Conservation (phyloP, 2,329 filamentous ascomycete genomes). For the Orbilia javanica region DNA sequence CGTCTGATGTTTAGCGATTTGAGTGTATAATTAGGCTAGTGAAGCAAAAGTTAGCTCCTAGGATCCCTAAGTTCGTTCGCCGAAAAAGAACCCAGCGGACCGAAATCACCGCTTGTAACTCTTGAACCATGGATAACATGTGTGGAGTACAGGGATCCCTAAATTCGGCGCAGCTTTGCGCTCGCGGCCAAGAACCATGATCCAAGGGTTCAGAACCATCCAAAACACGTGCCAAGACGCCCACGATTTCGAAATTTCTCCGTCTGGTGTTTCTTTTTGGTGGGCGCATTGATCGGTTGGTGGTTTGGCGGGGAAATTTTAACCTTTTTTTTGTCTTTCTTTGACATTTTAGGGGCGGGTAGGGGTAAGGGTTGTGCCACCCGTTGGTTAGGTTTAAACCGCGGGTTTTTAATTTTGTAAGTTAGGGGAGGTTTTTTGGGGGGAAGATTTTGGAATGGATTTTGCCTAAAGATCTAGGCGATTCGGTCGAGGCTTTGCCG, state of each 20-base stretch:
- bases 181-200: slow-evolving; percentile 6
- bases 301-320: slow-evolving; percentile 33
- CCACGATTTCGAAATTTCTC: slow-evolving; percentile 55
- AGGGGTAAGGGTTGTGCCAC: not conserved
- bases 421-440: too few species aligned
- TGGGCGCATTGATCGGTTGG: not conserved
- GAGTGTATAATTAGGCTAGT: not conserved
- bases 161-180: not conserved
- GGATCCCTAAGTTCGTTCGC: not conserved
- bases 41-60: not conserved
- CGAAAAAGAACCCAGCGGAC: slow-evolving; percentile 41
- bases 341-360: not conserved
- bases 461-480: slow-evolving; percentile 12
- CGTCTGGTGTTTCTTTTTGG: slow-evolving; percentile 3
- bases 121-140: slow-evolving; percentile 36
- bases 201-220: slow-evolving; percentile 17
- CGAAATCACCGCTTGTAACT: slow-evolving; percentile 50
- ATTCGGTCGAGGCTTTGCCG: not conserved
- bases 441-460: not conserved
- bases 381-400: slow-evolving; percentile 23
- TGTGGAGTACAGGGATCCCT: not conserved
- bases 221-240: slow-evolving; percentile 42
- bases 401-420: slow-evolving; percentile 9
- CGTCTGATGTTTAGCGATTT: slow-evolving; percentile 53
- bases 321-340: not conserved